Percentiles rank a stretch among this genome's conserved stretches.
phyloP scores from a whole-genome alignment of 208 protist genomes.

The Pavlovales sp. region DNA sequence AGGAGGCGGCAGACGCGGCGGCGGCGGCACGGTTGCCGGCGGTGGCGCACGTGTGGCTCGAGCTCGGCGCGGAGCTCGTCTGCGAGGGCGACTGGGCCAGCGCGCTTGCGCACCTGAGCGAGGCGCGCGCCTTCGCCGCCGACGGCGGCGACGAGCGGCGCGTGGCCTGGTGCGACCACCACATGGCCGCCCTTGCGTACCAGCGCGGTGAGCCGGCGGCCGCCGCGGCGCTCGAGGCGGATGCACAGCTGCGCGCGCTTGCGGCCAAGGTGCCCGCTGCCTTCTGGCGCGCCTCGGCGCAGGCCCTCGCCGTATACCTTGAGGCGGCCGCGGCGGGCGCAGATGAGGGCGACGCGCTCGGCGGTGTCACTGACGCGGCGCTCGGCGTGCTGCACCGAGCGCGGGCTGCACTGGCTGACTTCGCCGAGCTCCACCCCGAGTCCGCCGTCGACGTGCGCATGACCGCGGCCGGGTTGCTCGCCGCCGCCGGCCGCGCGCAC shows the following conservation, averaged over 20 bases:
- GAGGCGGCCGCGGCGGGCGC: neutral
- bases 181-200: neutral
- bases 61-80: neutral
- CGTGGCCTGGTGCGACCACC: neutral
- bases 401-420: neutral
- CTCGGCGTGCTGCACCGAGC: neutral
- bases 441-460: neutral
- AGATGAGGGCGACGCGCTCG: neutral
- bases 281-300: neutral
- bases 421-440: neutral
- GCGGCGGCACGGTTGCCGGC: neutral
- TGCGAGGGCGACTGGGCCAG: conserved; percentile 16
- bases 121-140: neutral
- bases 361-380: neutral
- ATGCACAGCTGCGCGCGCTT: neutral
- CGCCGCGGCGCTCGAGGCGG: neutral
- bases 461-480: neutral
- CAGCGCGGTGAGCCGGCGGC: neutral
- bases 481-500: no score
- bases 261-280: no score
- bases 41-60: neutral
- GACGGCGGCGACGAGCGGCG: neutral
- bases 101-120: neutral
- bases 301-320: neutral
- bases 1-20: neutral